Conservation (phyloP, 306 rosid species). For the Quercus mongolica region DNA sequence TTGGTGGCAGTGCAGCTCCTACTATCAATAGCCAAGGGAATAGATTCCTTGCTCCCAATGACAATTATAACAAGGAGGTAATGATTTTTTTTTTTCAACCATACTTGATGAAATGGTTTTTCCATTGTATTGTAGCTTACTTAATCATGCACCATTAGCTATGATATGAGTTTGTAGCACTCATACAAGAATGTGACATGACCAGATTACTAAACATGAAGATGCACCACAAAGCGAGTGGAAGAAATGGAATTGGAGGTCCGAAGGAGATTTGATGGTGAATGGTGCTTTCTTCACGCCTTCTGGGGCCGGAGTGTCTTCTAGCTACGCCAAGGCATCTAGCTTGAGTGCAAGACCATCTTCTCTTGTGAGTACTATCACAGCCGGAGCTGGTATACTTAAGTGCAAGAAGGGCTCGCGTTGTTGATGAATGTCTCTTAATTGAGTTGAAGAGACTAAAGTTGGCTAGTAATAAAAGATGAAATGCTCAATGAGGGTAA, state of each 20-base stretch:
- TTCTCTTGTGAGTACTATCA: constrained; percentile 53
- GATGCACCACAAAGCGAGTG: constrained; percentile 45
- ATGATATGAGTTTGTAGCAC: not conserved
- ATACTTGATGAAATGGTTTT: too few species aligned
- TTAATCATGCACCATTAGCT: too few species aligned
- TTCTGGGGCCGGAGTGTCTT: constrained; percentile 77
- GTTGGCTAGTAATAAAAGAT: constrained; percentile 18
- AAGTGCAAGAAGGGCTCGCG: constrained; percentile 61
- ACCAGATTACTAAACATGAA: constrained; percentile 74
- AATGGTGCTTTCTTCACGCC: constrained; percentile 79
- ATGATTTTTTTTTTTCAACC: too few species aligned
- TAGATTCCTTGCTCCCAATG: constrained; percentile 75
- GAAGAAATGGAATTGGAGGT: constrained; percentile 96
- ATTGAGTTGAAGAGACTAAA: not conserved
- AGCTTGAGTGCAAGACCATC: constrained; percentile 82
- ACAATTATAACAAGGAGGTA: constrained; percentile 65
- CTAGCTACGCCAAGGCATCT: constrained; percentile 78
- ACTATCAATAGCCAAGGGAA: constrained; percentile 96
- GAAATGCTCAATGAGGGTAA: not conserved
- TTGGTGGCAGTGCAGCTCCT: constrained; percentile 91
- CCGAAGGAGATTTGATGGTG: constrained; percentile 65
- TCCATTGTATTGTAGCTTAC: too few species aligned
- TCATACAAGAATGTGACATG: not conserved
- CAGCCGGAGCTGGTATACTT: constrained; percentile 71
- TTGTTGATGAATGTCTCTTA: constrained; percentile 37